Evolutionary conservation across 495 filamentous ascomycete genomes (phyloP).

Genomic region (Amniculicola lignicola): DNA sequence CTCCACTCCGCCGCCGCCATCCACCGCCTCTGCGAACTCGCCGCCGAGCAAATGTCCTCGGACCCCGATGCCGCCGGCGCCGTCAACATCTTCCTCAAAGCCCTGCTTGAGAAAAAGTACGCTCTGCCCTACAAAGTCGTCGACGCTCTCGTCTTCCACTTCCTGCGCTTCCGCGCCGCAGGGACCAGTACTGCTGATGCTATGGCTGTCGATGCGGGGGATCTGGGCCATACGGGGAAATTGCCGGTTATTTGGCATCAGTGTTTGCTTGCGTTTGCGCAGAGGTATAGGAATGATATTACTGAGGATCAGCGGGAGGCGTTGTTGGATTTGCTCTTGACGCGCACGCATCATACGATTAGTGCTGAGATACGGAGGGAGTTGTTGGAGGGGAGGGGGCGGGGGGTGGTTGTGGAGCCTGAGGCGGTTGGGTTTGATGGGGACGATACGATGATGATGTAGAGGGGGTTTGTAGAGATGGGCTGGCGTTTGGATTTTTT

Average conservation of each 20-base stretch:
- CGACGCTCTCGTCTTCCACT: slow-evolving; percentile 93
- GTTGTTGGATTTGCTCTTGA: slow-evolving; percentile 80
- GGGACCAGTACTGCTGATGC: slow-evolving; percentile 46
- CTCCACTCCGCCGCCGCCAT: slow-evolving; percentile 90
- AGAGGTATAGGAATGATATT: slow-evolving; percentile 89
- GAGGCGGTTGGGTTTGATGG: slow-evolving; percentile 58
- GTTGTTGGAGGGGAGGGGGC: slow-evolving; percentile 79
- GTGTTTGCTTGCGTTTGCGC: slow-evolving; percentile 81
- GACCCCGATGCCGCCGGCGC: slow-evolving; percentile 74
- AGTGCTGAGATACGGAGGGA: slow-evolving; percentile 90
- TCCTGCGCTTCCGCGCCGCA: slow-evolving; percentile 74
- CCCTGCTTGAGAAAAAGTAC: slow-evolving; percentile 93
- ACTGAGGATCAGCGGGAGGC: slow-evolving; percentile 93
- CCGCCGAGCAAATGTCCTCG: slow-evolving; percentile 74
- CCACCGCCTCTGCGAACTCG: slow-evolving; percentile 87
- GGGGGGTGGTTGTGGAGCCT: slow-evolving; percentile 67
- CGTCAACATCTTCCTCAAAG: slow-evolving; percentile 88
- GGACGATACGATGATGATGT: slow-evolving; percentile 89
- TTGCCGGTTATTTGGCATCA: slow-evolving; percentile 91
- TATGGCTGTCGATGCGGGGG: slow-evolving; percentile 47
- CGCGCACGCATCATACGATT: slow-evolving; percentile 82
- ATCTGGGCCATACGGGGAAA: slow-evolving; percentile 53
- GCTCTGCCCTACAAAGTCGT: slow-evolving; percentile 92
- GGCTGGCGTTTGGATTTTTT: neutral
- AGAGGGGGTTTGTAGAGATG: too few relatives aligned